A percentile compares a stretch with the other conserved stretches of the same genome.
These are phyloP conservation scores for Lachnellula hyalina DNA, from an alignment of 2,329 filamentous ascomycete species.

Conservation along the genomic window DNA sequence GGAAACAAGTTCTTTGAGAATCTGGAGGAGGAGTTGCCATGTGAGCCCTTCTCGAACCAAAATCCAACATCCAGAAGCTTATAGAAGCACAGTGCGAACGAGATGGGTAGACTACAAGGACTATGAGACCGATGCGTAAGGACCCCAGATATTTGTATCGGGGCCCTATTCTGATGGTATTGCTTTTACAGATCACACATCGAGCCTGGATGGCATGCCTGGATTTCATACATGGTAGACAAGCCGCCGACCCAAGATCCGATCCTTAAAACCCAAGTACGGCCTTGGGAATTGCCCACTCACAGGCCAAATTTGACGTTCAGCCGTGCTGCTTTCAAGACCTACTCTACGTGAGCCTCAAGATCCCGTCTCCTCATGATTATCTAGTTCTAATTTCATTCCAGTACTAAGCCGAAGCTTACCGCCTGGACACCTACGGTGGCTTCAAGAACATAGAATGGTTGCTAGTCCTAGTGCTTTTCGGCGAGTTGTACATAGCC, in stretches of 20 bases:
- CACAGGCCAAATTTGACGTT: conserved; percentile 70
- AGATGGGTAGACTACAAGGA: conserved; percentile 97
- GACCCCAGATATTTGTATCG: conserved; percentile 9
- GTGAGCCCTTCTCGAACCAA: conserved; percentile 47
- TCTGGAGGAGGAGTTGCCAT: conserved; percentile 77
- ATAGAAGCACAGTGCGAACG: conserved; percentile 64
- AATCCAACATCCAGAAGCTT: conserved; percentile 1
- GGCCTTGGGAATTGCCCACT: conserved; percentile 70
- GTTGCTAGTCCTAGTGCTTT: background rate
- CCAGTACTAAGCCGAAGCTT: conserved; percentile 50
- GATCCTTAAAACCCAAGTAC: conserved; percentile 59
- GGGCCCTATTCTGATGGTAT: conserved; percentile 6
- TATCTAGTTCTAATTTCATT: conserved; percentile 7
- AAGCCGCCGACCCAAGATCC: conserved; percentile 75
- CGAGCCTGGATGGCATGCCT: conserved; percentile 96
- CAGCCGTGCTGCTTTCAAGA: conserved; percentile 76
- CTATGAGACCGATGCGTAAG: conserved; percentile 74
- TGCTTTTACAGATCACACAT: conserved; percentile 60
- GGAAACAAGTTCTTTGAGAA: conserved; percentile 99
- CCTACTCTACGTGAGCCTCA: conserved; percentile 83
- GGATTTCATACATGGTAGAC: conserved; percentile 92
- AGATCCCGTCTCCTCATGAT: conserved; percentile 1
- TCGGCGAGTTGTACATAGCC: conserved; percentile 25
- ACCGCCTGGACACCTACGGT: conserved; percentile 45
- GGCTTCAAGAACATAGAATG: conserved; percentile 22